Conservation (phyloP, 768 basidiomycete species). For the Lactarius deliciosus region DNA sequence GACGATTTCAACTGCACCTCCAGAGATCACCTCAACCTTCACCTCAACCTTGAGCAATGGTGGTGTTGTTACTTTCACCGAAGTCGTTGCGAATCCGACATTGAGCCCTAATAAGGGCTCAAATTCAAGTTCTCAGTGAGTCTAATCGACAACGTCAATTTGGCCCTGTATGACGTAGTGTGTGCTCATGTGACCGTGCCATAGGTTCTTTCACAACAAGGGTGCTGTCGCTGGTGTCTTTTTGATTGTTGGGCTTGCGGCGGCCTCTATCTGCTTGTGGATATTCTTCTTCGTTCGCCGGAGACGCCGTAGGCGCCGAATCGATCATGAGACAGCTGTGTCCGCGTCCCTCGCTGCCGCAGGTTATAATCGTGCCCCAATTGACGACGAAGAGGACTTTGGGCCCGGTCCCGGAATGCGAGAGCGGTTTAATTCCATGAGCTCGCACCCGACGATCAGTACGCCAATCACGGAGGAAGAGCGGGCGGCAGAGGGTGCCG, state of each 20-base stretch:
- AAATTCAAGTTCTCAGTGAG: constrained; percentile 49
- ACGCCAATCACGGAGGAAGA: constrained; percentile 29
- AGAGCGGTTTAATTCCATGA: constrained; percentile 31
- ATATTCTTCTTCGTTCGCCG: constrained; percentile 69
- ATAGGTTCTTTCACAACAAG: constrained; percentile 82
- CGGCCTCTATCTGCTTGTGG: constrained; percentile 64
- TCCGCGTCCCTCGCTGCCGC: constrained; percentile 72
- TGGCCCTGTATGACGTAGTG: background rate
- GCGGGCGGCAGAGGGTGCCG: constrained; percentile 9
- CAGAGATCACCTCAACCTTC: constrained; percentile 54
- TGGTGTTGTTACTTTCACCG: constrained; percentile 55
- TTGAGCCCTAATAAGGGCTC: constrained; percentile 50
- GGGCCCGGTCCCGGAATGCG: constrained; percentile 29
- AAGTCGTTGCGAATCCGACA: constrained; percentile 69
- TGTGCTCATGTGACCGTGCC: constrained; percentile 5
- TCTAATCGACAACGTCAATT: background rate
- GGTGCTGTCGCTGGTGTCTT: constrained; percentile 94
- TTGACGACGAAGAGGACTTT: constrained; percentile 48
- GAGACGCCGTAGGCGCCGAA: constrained; percentile 54
- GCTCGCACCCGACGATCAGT: constrained; percentile 28
- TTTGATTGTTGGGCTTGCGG: constrained; percentile 82
- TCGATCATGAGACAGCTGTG: constrained; percentile 72
- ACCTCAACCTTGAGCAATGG: constrained; percentile 59
- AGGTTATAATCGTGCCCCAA: constrained; percentile 62
- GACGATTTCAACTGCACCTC: constrained; percentile 50